A percentile compares a stretch with the other conserved stretches of the same genome.
phyloP scores from a whole-genome alignment of 78 protist genomes.

The Dictyostelium intermedium region DNA sequence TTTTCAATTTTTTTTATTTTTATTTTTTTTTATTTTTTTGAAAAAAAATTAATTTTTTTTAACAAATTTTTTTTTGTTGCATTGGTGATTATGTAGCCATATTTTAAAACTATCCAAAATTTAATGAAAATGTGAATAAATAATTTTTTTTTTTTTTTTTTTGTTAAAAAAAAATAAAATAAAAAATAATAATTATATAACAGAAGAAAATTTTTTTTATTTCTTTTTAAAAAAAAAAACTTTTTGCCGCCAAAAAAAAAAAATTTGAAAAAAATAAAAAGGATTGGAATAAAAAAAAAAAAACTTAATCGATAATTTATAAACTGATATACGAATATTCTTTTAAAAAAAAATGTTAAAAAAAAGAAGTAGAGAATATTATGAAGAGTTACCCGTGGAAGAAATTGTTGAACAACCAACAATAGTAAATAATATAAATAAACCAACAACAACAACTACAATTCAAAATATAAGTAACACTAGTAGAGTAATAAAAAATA shows the following conservation, averaged over 20 bases:
- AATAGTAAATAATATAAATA: background rate
- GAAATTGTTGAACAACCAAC: background rate
- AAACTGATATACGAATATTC: no score
- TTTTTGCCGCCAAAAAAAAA: no score
- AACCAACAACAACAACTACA: background rate
- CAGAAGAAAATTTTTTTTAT: no score
- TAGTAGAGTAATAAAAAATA: background rate
- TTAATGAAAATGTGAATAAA: no score
- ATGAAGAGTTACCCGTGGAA: background rate
- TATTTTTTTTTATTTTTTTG: background rate
- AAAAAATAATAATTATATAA: no score
- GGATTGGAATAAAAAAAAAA: background rate
- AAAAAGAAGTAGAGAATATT: conserved; percentile 13
- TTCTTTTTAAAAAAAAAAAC: no score
- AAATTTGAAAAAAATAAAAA: background rate
- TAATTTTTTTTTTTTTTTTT: no score
- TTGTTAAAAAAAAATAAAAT: no score
- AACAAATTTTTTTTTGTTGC: background rate
- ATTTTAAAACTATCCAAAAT: no score
- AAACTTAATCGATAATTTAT: background rate
- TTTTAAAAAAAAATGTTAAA: background rate
- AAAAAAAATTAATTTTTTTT: background rate
- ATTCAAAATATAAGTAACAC: background rate
- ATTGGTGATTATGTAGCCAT: no score
- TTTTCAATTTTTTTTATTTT: background rate